phyloP scores from a whole-genome alignment of 2,329 filamentous ascomycete species.

The Trichoderma citrinoviride region DNA sequence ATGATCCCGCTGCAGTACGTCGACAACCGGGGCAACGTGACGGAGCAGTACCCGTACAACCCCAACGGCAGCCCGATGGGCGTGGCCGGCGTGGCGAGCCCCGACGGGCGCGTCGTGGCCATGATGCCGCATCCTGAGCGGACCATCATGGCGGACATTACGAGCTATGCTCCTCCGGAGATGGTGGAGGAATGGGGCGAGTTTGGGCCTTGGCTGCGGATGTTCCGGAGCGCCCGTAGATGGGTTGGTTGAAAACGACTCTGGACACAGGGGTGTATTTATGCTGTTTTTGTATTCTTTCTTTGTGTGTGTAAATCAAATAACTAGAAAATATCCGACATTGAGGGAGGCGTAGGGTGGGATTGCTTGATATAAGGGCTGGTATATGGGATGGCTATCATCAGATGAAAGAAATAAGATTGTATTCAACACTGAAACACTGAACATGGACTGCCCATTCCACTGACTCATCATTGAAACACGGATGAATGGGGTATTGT shows the following conservation, averaged over 20 bases:
- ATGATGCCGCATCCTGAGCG: slow-evolving; percentile 94
- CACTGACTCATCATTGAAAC: not conserved
- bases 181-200: slow-evolving; percentile 69
- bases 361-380: slow-evolving; percentile 2
- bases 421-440: not conserved
- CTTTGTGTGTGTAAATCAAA: not conserved
- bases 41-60: slow-evolving; percentile 85
- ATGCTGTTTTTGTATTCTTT: not conserved
- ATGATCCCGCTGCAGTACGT: slow-evolving; percentile 79
- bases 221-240: slow-evolving; percentile 83
- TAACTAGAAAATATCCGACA: slow-evolving; percentile 18
- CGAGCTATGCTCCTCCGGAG: slow-evolving; percentile 65
- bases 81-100: slow-evolving; percentile 75
- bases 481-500: not conserved
- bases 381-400: not conserved
- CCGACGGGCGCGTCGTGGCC: slow-evolving; percentile 76
- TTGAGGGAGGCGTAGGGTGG: slow-evolving; percentile 14
- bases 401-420: not conserved
- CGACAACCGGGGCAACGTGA: slow-evolving; percentile 72
- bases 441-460: too few species aligned
- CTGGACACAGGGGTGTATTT: not conserved
- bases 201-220: slow-evolving; percentile 77
- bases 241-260: slow-evolving; percentile 92
- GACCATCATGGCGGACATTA: slow-evolving; percentile 77
- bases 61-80: slow-evolving; percentile 78